Base-by-base conservation (phyloP, 768 basidiomycete genomes). In the Rhodotorula graminis region DNA sequence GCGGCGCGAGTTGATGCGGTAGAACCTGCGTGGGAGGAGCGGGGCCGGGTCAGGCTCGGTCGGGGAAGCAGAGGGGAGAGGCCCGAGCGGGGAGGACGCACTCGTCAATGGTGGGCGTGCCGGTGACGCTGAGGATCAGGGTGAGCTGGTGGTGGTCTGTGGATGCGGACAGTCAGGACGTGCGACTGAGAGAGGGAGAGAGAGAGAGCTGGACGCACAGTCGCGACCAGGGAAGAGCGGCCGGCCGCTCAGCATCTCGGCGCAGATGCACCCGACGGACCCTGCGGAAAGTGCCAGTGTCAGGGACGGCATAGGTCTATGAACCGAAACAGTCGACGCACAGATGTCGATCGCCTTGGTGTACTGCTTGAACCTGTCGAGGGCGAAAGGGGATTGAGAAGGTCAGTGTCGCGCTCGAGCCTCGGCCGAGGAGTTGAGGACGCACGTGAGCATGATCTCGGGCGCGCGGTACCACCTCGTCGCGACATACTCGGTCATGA, bases 191-290 rank as follows among this genome's bases (percentile, higher is more conserved):
- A 9, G 11, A 12, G 44, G 15, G 9, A 44, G 56, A 61, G 68
- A 56, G 21, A 19, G 8, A 21, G 42, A 46, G 25, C 6, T 14
- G 37, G 2, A n/a, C 55, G 71, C 72, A 78, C 74, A 93, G 81
- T 94, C 93, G 74, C 91, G 85, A n/a, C 94, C 94, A 11, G 94
- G 94, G 82, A 97, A 98, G 69, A 97, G 82, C 1, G 94, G 91
- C 79, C 90, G 88, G n/a, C 94, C 92, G 70, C 85, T 88, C 0
- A 94, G 83, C 92, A 94, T 93, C 82, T 94, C 93, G 14, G 93
- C 94, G 61, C 92, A 82, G 4, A 92, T 88, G 79, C 91, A 92
- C 3, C 91, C 90, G 29, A 92, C 90, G 27, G 76, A 80, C 91
- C 91, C 12, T 81, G 80, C 19, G 82, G 78, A 37, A 10, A 29